Percentiles rank a stretch among this genome's conserved stretches.
phyloP scores from a whole-genome alignment of 345 rosid species.

The Nasturtium officinale region DNA sequence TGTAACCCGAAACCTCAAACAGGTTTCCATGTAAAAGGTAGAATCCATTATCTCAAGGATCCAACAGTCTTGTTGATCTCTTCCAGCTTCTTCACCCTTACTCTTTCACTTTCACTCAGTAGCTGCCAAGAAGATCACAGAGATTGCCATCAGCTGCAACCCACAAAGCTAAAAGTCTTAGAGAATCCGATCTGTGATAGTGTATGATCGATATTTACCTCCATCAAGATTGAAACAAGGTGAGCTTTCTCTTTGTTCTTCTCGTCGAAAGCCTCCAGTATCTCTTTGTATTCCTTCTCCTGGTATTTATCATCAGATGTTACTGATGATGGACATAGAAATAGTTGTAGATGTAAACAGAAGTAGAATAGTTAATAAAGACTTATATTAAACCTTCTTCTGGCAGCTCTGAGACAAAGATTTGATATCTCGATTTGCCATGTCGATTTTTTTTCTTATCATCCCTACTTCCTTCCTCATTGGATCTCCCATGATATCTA shows the following conservation, averaged over 20 bases:
- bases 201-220: constrained; percentile 24
- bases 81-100: constrained; percentile 65
- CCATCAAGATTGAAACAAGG: constrained; percentile 48
- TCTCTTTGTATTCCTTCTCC: constrained; percentile 49
- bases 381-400: constrained; percentile 58
- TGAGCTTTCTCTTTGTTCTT: constrained; percentile 68
- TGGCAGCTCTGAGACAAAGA: constrained; percentile 71
- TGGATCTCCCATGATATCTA: constrained; percentile 75
- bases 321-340: constrained; percentile 8
- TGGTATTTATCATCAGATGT: constrained; percentile 36
- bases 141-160: constrained; percentile 7
- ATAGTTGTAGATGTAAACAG: background rate
- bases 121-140: constrained; percentile 46
- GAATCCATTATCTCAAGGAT: constrained; percentile 31
- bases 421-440: constrained; percentile 63
- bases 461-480: constrained; percentile 71
- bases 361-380: background rate
- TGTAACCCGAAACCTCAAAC: background rate
- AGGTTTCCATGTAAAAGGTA: background rate
- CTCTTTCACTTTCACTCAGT: constrained; percentile 62
- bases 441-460: constrained; percentile 68
- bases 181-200: constrained; percentile 21
- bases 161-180: constrained; percentile 17
- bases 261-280: constrained; percentile 65
- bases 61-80: constrained; percentile 63